Evolutionary conservation across 257 asterid genomes (phyloP).

Genomic region (Jacaranda copaia): DNA sequence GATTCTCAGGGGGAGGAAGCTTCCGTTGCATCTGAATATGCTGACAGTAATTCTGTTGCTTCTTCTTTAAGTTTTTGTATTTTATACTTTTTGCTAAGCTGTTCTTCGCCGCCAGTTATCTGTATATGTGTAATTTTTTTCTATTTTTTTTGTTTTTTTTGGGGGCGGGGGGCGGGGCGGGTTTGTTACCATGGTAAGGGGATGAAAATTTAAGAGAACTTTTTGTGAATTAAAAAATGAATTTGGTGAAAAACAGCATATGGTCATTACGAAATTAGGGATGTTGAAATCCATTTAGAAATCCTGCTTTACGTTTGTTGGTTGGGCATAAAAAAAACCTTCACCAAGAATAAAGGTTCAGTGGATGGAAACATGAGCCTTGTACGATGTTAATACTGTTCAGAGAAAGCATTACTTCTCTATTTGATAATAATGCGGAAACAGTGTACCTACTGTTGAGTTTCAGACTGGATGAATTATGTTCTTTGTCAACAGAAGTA

Average conservation of each 20-base stretch:
- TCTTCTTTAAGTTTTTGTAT: not conserved
- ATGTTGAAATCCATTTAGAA: not conserved
- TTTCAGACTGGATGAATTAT: slow-evolving; percentile 2
- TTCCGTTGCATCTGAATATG: slow-evolving; percentile 71
- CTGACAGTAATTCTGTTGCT: slow-evolving; percentile 72
- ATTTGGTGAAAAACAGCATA: not conserved
- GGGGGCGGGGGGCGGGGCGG: no score
- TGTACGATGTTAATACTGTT: not conserved
- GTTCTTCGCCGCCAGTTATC: not conserved
- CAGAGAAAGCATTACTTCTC: slow-evolving; percentile 3
- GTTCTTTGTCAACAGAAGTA: slow-evolving; percentile 5
- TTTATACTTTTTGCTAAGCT: slow-evolving; percentile 1
- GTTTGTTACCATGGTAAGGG: not conserved
- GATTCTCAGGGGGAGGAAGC: slow-evolving; percentile 42
- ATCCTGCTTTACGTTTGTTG: not conserved
- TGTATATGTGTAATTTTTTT: not conserved
- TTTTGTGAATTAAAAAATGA: not conserved
- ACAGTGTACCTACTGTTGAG: not conserved
- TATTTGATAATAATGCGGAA: not conserved
- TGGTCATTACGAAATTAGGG: not conserved
- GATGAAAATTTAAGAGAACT: not conserved
- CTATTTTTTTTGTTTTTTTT: no score
- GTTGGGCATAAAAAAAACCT: not conserved
- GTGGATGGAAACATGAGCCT: not conserved
- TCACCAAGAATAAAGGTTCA: not conserved